Percentiles rank a stretch among this genome's conserved stretches.
phyloP scores from a whole-genome alignment of 2,329 filamentous ascomycete genomes.

The Curvularia lunata region DNA sequence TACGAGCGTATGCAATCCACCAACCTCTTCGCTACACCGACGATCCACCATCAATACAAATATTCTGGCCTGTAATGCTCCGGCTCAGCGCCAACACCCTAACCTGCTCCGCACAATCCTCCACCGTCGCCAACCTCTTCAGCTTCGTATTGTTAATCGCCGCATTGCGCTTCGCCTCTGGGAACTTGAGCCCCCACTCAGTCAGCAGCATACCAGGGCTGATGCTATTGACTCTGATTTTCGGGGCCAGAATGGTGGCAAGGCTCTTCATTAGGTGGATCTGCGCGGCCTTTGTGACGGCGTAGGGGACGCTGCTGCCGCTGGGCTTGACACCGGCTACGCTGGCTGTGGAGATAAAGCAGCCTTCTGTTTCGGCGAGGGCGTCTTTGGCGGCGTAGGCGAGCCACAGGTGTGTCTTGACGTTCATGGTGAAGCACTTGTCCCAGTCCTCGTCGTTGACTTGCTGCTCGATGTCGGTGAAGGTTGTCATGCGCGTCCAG shows the following conservation, averaged over 20 bases:
- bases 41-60: slow-evolving; percentile 47
- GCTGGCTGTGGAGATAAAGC: slow-evolving; percentile 69
- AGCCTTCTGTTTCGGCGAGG: slow-evolving; percentile 65
- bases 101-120: slow-evolving; percentile 52
- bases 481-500: slow-evolving; percentile 67
- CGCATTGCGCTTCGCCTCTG: slow-evolving; percentile 53
- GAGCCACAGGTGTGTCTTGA: slow-evolving; percentile 58
- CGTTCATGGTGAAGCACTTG: slow-evolving; percentile 69
- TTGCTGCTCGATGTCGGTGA: slow-evolving; percentile 64
- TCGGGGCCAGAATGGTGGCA: slow-evolving; percentile 66
- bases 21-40: slow-evolving; percentile 14
- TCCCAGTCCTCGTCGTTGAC: slow-evolving; percentile 69
- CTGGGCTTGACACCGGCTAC: slow-evolving; percentile 68
- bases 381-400: slow-evolving; percentile 64
- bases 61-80: slow-evolving; percentile 48
- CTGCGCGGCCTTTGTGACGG: slow-evolving; percentile 78
- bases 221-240: slow-evolving; percentile 69
- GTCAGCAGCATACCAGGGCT: slow-evolving; percentile 69
- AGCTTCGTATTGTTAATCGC: slow-evolving; percentile 54
- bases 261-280: slow-evolving; percentile 71
- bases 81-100: slow-evolving; percentile 43
- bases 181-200: slow-evolving; percentile 58
- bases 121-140: slow-evolving; percentile 61
- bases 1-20: not conserved
- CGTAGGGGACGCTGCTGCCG: slow-evolving; percentile 73